Base-by-base conservation (phyloP, 1,284 basidiomycete genomes). In the Sanghuangporus sanghuang region DNA sequence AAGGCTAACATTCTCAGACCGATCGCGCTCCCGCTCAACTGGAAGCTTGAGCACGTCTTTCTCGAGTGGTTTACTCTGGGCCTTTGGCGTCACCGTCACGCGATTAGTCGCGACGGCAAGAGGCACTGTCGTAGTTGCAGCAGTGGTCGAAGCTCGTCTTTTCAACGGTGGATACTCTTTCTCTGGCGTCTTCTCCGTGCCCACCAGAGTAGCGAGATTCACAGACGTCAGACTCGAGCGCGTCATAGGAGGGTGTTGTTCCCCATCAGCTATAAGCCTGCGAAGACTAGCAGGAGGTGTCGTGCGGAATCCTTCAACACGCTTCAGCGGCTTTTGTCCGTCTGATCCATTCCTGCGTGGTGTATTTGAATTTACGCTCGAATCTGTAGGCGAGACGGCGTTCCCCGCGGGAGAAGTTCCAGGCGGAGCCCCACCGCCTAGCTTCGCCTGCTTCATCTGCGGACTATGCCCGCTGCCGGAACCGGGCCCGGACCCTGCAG, bases 381-480 rank as follows among this genome's bases (percentile, higher is more conserved):
- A 27, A 18, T 35, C 39, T n/a, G 61, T 40, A 32, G 53, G 39
- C n/a, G 40, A 56, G 3, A 35, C 72, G 73, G 32, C 56, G 56
- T 49, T 73, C 71, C 35, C 74, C 73, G 59, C 36, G 68, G 48
- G 52, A 71, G 73, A 38, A 76, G 73, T 18, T 69, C 58, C 52
- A 74, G 67, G 9, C 73, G 73, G n/a, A 77, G 74, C 78, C 72
- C 73, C 32, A 71, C 70, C 60, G 80, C 75, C 12, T 78, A 71
- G 12, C 74, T 68, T 23, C 36, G 59, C 48, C 23, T 50, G 42
- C 52, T 57, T 59, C 42, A 42, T 49, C 58, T 64, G 57, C 35
- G 64, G 64, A 59, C 60, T 62, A 35, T 39, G 35, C 16, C 61
- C 61, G 23, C 38, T 48, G 32, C n/a, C 50, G 42, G 49, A n/a